Base-by-base conservation (phyloP, 805 yeast genomes). In the Candida andamanensis region DNA sequence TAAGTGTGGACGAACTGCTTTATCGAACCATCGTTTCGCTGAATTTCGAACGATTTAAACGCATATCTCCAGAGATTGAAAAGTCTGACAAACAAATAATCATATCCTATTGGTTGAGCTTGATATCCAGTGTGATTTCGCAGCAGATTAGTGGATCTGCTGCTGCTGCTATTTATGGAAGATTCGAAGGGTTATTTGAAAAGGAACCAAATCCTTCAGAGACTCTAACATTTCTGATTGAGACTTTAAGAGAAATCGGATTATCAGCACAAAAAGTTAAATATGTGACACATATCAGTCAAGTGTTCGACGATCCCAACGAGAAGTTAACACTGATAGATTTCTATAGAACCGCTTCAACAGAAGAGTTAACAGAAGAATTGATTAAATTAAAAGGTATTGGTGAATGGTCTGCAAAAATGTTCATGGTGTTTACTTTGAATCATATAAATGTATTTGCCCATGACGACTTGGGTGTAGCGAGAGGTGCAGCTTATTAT, bases 351-450 rank as follows among this genome's bases (percentile, higher is more conserved):
- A 35, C 41, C 0, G 57, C 57, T 20, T 39, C 62, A 3, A 65
- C 72, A 28, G 72, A 71, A 2, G 75, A 61, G 15, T 56, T 81
- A 11, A 48, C 69, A 1, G 64, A 64, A 13, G 71, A 69, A 36
- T 54, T 80, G 32, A 69, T 72, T 0, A 51, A 52, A 16, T 60
- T 82, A 40, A 81, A 82, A 46, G 94, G 94, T 0, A 71, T 84
- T 12, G 94, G 92, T 0, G 69, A 69, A 2, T 89, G 97, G 97
- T 76, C 87, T 4, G 89, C 92, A 0, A 82, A 81, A 33, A 89
- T 89, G 95, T 89, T 86, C 54, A 56, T 84, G 12, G 49, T 80
- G 15, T 85, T 85, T 49, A 81, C 83, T 1, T 58, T 87, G 27
- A 69, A 69, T 16, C 68, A 84, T 35, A 50, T 74, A 49, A 79